Base-by-base conservation (phyloP, 257 asterid species). In the Solanum tarijense region DNA sequence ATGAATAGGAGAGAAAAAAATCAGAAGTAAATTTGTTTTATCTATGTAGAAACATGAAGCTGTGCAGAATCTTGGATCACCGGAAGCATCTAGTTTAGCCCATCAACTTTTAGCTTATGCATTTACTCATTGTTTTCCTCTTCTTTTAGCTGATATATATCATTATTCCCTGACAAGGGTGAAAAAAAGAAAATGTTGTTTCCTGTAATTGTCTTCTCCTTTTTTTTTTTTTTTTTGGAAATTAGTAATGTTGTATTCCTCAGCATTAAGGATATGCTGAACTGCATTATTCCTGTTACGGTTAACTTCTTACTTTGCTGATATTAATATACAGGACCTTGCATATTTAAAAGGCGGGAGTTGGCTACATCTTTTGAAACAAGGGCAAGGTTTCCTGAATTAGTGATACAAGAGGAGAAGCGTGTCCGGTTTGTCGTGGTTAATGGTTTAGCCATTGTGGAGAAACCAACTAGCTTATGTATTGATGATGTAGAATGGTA, bases 371-470 rank as follows among this genome's bases (percentile, higher is more conserved):
- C 99, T 35, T 92, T 91, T 78, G 99, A 97, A 91, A 97, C 99
- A 87, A 94, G 99, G 89, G 95, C 99, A 38, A 95, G 96, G 89
- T 97, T 97, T 89, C 99, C 99, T 9, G 99, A 97, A 92, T 89
- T 97, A 88, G 99, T 97, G 84, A 92, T 95, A 90, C 99, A 97
- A 88, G 99, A 97, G 90, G 99, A 96, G 91, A 97, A 96, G 90
- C 99, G 99, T 86, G 98, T 97, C 88, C 99, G 99, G 52, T 97
- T 97, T 76, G 99, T 97, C 73, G 99, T 96, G 91, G 98, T 97
- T 86, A 97, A 97, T 91, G 99, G 99, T 87, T 92, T 97, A 88
- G 86, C 95, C 79, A 95, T 97, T 38, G 92, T 93, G 88, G 99
- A 96, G 75, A 97, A 94, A 87, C 99, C 99, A 87, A 83, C 95